These are phyloP conservation scores for Trichoderma virens DNA, from an alignment of 495 filamentous ascomycete species.

Conservation along the genomic window DNA sequence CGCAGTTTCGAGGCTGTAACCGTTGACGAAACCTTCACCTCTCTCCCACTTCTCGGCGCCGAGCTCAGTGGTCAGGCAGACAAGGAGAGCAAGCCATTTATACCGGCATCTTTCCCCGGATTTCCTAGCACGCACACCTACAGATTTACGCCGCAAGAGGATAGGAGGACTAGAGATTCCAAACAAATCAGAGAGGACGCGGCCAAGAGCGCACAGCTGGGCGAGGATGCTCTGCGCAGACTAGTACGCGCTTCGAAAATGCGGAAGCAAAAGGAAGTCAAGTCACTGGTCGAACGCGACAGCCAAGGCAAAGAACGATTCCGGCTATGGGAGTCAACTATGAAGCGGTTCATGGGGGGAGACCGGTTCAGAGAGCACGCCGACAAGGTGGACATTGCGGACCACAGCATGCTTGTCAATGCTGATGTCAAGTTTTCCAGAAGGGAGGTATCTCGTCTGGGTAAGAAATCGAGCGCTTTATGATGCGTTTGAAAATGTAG, in stretches of 20 bases:
- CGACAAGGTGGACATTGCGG: constrained; percentile 34
- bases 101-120: constrained; percentile 34
- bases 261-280: constrained; percentile 42
- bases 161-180: constrained; percentile 24
- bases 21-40: constrained; percentile 19
- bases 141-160: constrained; percentile 32
- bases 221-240: constrained; percentile 35
- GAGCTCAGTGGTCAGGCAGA: constrained; percentile 37
- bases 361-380: constrained; percentile 47
- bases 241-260: constrained; percentile 40
- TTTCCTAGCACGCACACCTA: constrained; percentile 41
- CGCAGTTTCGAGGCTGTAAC: constrained; percentile 23
- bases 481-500: background rate
- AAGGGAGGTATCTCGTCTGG: constrained; percentile 25
- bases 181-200: constrained; percentile 37
- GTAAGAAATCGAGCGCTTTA: background rate
- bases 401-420: constrained; percentile 43
- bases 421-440: constrained; percentile 27
- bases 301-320: constrained; percentile 27
- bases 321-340: constrained; percentile 34
- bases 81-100: constrained; percentile 32
- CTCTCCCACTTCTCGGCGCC: constrained; percentile 31
- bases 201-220: constrained; percentile 36
- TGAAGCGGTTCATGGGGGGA: constrained; percentile 32
- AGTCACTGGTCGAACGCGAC: constrained; percentile 28